A percentile compares a stretch with the other conserved stretches of the same genome.
phyloP scores from a whole-genome alignment of 2,329 filamentous ascomycete species.

The Aspergillus calidoustus region DNA sequence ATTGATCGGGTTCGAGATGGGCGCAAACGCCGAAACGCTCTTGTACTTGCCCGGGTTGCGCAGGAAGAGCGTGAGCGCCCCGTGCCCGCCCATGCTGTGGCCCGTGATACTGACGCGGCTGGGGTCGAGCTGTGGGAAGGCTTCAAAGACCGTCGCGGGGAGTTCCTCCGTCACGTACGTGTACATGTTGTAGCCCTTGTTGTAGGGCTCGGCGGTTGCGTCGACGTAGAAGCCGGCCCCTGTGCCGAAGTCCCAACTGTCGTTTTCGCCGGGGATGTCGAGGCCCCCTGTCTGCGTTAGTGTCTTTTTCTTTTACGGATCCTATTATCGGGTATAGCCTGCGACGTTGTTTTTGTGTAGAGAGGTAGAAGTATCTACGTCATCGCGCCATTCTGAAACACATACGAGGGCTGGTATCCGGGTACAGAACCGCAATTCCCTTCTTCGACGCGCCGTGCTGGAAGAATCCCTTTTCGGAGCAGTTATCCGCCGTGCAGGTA shows the following conservation, averaged over 20 bases:
- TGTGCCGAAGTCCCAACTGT: conserved; percentile 86
- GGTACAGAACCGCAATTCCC: conserved; percentile 91
- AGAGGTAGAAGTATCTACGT: too few species aligned
- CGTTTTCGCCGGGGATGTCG: conserved; percentile 80
- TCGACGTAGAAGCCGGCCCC: conserved; percentile 96
- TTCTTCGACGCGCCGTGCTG: conserved; percentile 78
- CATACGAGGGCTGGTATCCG: conserved; percentile 88
- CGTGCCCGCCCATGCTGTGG: conserved; percentile 97
- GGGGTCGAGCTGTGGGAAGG: conserved; percentile 74
- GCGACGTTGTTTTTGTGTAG: neutral
- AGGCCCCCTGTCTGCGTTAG: conserved; percentile 64
- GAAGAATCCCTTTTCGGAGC: conserved; percentile 83
- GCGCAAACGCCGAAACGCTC: conserved; percentile 87
- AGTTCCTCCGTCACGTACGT: conserved; percentile 88
- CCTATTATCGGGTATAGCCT: neutral
- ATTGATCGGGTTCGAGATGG: conserved; percentile 81
- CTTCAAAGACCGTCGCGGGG: conserved; percentile 73
- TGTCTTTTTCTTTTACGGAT: neutral
- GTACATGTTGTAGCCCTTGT: conserved; percentile 88
- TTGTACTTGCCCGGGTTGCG: conserved; percentile 90
- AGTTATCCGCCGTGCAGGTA: conserved; percentile 88
- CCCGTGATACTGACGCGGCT: conserved; percentile 80
- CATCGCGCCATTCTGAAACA: conserved; percentile 17
- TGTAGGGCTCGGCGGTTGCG: conserved; percentile 75
- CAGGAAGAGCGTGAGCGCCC: conserved; percentile 83